Evolutionary conservation across 257 asterid species (phyloP), one percentile per base, ranked within the genome.

Genomic region (Nyctanthes arbortristis): DNA sequence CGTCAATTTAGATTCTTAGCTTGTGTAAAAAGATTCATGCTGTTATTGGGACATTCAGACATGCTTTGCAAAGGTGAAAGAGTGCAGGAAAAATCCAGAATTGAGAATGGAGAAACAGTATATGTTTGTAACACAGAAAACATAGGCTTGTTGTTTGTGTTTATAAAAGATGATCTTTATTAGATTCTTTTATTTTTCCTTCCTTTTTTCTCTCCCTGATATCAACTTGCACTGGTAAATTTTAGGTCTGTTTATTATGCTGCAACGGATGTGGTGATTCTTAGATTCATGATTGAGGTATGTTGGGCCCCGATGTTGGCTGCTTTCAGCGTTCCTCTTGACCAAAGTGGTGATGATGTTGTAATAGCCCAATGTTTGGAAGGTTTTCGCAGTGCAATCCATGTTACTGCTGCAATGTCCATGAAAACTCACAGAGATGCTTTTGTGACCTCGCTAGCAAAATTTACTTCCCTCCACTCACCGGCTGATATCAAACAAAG

Each of bases 261-360:
- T 7, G 99, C 99, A 59, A 94, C 92, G 18, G 97, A 94, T 84
- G 96, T 80, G 68, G 92, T 94, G 81, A 80, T 94, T 82, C 91
- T 94, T 43, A 82, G 95, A 63, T 94, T 94, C 90, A 94, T 94
- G 99, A 84, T 94, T 67, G 99, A 94, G 83, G 97, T 88, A 43
- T 91, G 98, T 80, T 94, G 99, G 99, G 99, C 99, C 39, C 99
- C 99, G 0, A 92, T 92, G 97, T 86, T 94, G 83, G 99, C 99
- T 76, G 99, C 99, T 66, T 91, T 94, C 77, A 94, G 99, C 68
- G 99, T 94, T 80, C 99, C 99, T 66, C 95, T 94, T 68, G 99
- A 94, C 74, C 96, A 80, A 80, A 89, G 93, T 76, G 99, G 88
- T 25, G 98, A 94, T 40, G 95, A 88, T 61, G 69, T 82, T 70